Evolutionary conservation across 805 yeast genomes (phyloP).

Genomic region (Cyberlindnera subsufficiens): DNA sequence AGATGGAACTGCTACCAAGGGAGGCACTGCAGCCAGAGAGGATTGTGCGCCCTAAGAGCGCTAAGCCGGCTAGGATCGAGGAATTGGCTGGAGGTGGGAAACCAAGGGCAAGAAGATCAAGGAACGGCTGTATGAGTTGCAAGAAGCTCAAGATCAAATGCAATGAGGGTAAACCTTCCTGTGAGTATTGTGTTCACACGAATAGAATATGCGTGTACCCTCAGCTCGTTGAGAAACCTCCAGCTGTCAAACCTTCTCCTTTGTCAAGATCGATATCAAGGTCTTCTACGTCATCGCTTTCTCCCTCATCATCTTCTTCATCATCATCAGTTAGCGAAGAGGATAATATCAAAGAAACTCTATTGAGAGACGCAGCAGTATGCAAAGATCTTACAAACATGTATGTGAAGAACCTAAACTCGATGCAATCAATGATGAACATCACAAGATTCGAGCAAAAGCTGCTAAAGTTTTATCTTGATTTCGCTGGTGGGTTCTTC

Average conservation of each 20-base stretch:
- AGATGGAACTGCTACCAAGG: conserved; percentile 1
- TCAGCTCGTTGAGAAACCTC: neutral
- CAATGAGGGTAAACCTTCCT: conserved; percentile 75
- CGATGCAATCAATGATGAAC: conserved; percentile 12
- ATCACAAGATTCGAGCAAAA: conserved; percentile 16
- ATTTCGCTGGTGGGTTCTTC: conserved; percentile 19
- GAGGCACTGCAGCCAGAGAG: conserved; percentile 2
- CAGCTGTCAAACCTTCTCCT: too few relatives aligned
- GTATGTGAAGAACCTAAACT: conserved; percentile 10
- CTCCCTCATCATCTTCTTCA: neutral
- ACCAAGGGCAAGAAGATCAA: conserved; percentile 37
- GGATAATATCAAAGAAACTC: too few relatives aligned
- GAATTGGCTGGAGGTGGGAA: too few relatives aligned
- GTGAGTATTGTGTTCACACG: conserved; percentile 75
- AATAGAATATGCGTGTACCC: conserved; percentile 67
- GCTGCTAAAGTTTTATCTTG: conserved; percentile 15
- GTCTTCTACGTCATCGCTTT: too few relatives aligned
- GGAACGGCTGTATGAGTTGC: conserved; percentile 86
- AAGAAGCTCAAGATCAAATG: conserved; percentile 87
- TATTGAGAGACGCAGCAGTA: neutral
- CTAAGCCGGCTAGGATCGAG: too few relatives aligned
- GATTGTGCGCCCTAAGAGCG: neutral
- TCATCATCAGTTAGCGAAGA: neutral
- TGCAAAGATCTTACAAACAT: conserved; percentile 2
- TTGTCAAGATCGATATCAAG: too few relatives aligned